Conservation (phyloP, 768 basidiomycete species). For the Rubroboletus pulcherrimus region DNA sequence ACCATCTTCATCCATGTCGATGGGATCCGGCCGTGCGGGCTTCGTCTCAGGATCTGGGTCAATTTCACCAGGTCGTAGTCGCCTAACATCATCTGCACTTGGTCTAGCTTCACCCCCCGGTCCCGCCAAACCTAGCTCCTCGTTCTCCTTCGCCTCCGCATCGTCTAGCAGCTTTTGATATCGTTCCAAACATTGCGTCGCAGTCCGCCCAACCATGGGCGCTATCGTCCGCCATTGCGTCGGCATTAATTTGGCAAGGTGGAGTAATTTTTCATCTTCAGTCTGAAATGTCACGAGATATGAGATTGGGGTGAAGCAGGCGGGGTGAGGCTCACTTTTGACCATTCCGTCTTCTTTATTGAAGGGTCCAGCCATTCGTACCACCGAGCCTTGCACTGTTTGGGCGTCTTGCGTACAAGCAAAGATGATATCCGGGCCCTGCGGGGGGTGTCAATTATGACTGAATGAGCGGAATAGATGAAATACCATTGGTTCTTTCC, state of each 20-base stretch:
- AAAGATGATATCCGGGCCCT: conserved; percentile 98
- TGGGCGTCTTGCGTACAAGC: conserved; percentile 96
- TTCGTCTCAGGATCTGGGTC: conserved; percentile 99
- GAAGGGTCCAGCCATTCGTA: conserved; percentile 99
- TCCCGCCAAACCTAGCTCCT: conserved; percentile 88
- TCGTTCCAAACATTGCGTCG: conserved; percentile 95
- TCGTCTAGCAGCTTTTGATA: conserved; percentile 98
- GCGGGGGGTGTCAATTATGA: conserved; percentile 1
- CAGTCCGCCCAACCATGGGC: conserved; percentile 96
- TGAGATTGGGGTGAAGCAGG: not conserved
- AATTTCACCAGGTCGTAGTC: conserved; percentile 91
- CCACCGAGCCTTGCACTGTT: conserved; percentile 99
- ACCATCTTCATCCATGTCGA: conserved; percentile 99
- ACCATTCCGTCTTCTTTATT: conserved; percentile 99
- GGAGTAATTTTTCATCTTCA: conserved; percentile 97
- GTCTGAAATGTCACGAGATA: conserved; percentile 45
- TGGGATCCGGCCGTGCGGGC: conserved; percentile 96
- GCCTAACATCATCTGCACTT: conserved; percentile 87
- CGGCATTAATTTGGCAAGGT: conserved; percentile 98
- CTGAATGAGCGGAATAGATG: not conserved
- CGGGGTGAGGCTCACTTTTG: conserved; percentile 57
- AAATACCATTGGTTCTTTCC: conserved; percentile 91
- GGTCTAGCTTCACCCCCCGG: conserved; percentile 77
- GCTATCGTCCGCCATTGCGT: conserved; percentile 99
- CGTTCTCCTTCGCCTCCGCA: conserved; percentile 93